phyloP scores from a whole-genome alignment of 1,284 basidiomycete species.

The Naganishia sp. region DNA sequence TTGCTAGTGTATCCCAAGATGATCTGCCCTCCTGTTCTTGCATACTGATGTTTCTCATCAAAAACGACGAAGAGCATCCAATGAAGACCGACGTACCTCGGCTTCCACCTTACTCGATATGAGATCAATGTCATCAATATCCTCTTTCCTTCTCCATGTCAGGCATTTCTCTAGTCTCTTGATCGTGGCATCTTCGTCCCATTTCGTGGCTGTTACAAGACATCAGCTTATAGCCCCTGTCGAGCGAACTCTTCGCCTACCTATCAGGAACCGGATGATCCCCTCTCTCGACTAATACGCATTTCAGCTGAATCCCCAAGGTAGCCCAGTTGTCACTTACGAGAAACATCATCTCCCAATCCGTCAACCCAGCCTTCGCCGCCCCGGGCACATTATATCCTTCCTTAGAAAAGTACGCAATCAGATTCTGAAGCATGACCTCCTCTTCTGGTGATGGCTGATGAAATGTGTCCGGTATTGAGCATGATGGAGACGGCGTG shows the following conservation, averaged over 20 bases:
- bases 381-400: constrained; percentile 11
- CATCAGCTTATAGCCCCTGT: neutral
- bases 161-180: constrained; percentile 44
- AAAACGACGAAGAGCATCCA: neutral
- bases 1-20: constrained; percentile 29
- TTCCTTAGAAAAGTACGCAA: constrained; percentile 14
- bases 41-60: constrained; percentile 5
- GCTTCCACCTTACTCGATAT: constrained; percentile 40
- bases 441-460: constrained; percentile 15
- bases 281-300: constrained; percentile 28
- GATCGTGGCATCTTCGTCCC: constrained; percentile 39
- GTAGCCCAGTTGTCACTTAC: constrained; percentile 4
- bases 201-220: constrained; percentile 37
- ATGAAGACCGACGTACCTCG: constrained; percentile 38
- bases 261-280: constrained; percentile 31
- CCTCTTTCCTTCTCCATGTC: constrained; percentile 42
- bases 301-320: too few relatives aligned
- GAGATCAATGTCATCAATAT: constrained; percentile 44
- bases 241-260: neutral
- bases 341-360: constrained; percentile 33
- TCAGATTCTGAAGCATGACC: constrained; percentile 5
- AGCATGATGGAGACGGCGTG: constrained; percentile 5
- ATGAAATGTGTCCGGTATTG: neutral
- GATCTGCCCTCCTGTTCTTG: constrained; percentile 29
- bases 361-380: constrained; percentile 14